Conservation (phyloP, 2,329 filamentous ascomycete genomes). For the Biscogniauxia mediterranea region DNA sequence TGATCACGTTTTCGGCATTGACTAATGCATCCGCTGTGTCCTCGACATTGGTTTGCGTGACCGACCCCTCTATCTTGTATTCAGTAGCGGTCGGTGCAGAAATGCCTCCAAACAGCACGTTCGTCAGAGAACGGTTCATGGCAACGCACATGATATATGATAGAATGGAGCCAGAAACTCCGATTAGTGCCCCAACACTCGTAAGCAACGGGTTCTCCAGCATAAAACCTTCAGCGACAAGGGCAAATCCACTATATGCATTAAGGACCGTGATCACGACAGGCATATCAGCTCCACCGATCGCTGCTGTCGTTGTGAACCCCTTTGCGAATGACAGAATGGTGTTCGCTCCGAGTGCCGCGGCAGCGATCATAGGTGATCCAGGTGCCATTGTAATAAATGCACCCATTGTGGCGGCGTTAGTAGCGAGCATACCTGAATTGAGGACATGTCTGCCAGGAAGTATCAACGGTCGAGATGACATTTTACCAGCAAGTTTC, state of each 20-base stretch:
- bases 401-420: slow-evolving; percentile 78
- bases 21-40: slow-evolving; percentile 75
- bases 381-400: slow-evolving; percentile 82
- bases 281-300: slow-evolving; percentile 92
- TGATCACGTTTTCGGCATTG: slow-evolving; percentile 81
- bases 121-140: slow-evolving; percentile 88
- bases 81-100: slow-evolving; percentile 60
- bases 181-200: slow-evolving; percentile 82
- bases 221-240: slow-evolving; percentile 92
- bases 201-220: slow-evolving; percentile 82
- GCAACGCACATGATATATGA: slow-evolving; percentile 86
- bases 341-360: slow-evolving; percentile 73
- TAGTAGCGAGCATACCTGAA: slow-evolving; percentile 68
- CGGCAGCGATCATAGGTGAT: slow-evolving; percentile 74
- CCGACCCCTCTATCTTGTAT: slow-evolving; percentile 75
- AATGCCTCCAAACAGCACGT: slow-evolving; percentile 85
- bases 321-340: slow-evolving; percentile 80
- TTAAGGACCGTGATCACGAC: slow-evolving; percentile 90
- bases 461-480: slow-evolving; percentile 70
- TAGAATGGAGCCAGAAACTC: slow-evolving; percentile 83
- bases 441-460: slow-evolving; percentile 77
- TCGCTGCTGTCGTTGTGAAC: slow-evolving; percentile 82
- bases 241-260: slow-evolving; percentile 85
- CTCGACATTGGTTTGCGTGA: slow-evolving; percentile 76
- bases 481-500: slow-evolving; percentile 81